A percentile compares a stretch with the other conserved stretches of the same genome.
Evolutionary conservation across 257 asterid species (phyloP).

Genomic region (Solanum sitiens): DNA sequence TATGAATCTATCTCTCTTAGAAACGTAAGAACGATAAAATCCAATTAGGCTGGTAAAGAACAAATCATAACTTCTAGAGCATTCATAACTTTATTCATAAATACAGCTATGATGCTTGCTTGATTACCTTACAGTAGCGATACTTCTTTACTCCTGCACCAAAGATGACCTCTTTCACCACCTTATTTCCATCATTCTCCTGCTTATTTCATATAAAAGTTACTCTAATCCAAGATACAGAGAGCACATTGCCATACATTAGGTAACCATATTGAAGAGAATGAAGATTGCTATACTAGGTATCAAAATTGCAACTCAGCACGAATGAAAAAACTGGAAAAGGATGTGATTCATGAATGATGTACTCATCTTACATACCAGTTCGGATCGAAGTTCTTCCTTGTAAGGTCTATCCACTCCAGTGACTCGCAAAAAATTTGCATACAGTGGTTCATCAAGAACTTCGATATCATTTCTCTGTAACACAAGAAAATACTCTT

Average conservation of each 20-base stretch:
- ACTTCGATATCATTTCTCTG: constrained; percentile 83
- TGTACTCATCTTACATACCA: constrained; percentile 26
- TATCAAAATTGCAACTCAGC: neutral
- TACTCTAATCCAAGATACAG: neutral
- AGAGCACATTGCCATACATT: neutral
- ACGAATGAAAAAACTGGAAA: neutral
- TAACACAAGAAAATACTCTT: neutral
- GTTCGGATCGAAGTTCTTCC: constrained; percentile 40
- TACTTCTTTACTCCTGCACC: constrained; percentile 64
- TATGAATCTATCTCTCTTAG: neutral
- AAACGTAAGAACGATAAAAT: neutral
- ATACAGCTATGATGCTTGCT: neutral
- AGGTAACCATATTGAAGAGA: neutral
- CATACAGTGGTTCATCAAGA: constrained; percentile 79
- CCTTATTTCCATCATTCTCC: constrained; percentile 81
- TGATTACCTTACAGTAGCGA: constrained; percentile 68
- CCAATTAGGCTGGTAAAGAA: neutral
- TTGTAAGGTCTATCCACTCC: constrained; percentile 66
- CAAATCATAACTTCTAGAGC: neutral
- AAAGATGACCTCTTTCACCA: constrained; percentile 48
- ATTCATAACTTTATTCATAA: neutral
- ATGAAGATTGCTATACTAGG: neutral
- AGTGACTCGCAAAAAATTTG: constrained; percentile 40
- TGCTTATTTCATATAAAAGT: neutral
- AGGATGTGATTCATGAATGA: neutral